Conservation (phyloP, 805 yeast species). For the Candida palmyrensis region DNA sequence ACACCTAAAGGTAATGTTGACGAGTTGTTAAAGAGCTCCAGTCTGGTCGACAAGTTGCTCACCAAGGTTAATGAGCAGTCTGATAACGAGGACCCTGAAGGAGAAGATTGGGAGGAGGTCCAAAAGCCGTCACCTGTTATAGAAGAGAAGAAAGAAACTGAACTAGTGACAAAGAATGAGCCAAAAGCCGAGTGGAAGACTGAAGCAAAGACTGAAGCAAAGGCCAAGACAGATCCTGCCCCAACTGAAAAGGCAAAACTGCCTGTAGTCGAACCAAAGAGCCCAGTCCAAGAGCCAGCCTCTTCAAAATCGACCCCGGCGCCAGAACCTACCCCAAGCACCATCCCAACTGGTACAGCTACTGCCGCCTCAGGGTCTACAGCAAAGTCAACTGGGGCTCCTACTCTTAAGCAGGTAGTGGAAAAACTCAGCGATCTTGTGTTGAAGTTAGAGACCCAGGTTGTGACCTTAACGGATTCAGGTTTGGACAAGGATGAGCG, state of each 20-base stretch:
- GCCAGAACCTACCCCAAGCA: constrained; percentile 5
- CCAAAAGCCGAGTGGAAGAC: constrained; percentile 11
- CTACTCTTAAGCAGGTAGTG: constrained; percentile 67
- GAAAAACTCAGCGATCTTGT: constrained; percentile 62
- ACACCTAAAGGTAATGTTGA: constrained; percentile 28
- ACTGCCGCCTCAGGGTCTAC: constrained; percentile 8
- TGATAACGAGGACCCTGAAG: constrained; percentile 34
- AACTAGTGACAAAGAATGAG: constrained; percentile 4
- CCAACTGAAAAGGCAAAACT: constrained; percentile 5
- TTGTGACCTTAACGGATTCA: constrained; percentile 45
- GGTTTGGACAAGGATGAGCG: constrained; percentile 64
- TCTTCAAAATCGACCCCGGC: constrained; percentile 7
- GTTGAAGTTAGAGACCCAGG: constrained; percentile 49
- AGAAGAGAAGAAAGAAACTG: constrained; percentile 9
- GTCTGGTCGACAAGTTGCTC: constrained; percentile 29
- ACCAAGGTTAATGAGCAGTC: constrained; percentile 34
- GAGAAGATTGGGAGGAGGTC: constrained; percentile 39
- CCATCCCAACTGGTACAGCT: constrained; percentile 7
- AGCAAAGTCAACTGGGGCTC: constrained; percentile 32
- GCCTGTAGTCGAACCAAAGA: constrained; percentile 4
- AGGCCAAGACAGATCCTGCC: constrained; percentile 15
- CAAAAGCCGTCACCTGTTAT: constrained; percentile 25
- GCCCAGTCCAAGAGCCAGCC: constrained; percentile 6
- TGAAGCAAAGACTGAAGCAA: constrained; percentile 6
- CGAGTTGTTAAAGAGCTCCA: constrained; percentile 31